Conservation (phyloP, 495 filamentous ascomycete genomes). For the Aspergillus diversus region DNA sequence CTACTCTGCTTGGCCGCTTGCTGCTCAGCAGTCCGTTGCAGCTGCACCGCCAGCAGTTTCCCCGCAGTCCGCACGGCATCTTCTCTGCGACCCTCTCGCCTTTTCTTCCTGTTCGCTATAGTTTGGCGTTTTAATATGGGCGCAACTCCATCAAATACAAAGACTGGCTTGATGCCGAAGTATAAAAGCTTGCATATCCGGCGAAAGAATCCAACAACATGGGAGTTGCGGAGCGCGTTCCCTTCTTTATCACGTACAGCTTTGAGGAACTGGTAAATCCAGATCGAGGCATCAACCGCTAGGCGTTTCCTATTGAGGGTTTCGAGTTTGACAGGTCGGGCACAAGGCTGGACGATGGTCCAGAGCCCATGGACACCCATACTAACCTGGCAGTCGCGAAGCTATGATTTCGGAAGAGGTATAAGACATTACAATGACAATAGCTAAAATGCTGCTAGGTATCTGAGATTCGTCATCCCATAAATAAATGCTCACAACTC, state of each 20-base stretch:
- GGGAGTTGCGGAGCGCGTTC: constrained; percentile 91
- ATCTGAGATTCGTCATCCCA: not conserved
- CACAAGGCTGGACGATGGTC: constrained; percentile 91
- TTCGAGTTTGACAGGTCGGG: constrained; percentile 82
- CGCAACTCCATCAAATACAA: constrained; percentile 97
- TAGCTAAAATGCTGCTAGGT: not conserved
- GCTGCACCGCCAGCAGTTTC: constrained; percentile 86
- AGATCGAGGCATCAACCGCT: constrained; percentile 96
- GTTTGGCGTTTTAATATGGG: constrained; percentile 91
- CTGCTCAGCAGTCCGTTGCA: constrained; percentile 86
- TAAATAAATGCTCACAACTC: no score
- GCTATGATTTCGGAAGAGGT: constrained; percentile 1
- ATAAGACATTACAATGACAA: constrained; percentile 14
- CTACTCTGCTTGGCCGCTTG: constrained; percentile 68
- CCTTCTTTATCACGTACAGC: constrained; percentile 98
- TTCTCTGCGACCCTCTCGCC: constrained; percentile 85
- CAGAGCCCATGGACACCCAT: constrained; percentile 99
- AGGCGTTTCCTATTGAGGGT: constrained; percentile 94
- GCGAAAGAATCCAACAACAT: constrained; percentile 96
- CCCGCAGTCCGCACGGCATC: constrained; percentile 92
- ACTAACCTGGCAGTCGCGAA: constrained; percentile 24
- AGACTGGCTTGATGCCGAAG: constrained; percentile 95
- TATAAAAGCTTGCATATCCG: constrained; percentile 96
- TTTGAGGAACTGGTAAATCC: constrained; percentile 99
- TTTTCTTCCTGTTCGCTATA: constrained; percentile 73